Conservation (phyloP, 495 filamentous ascomycete genomes). For the Aspergillus carlsbadensis region DNA sequence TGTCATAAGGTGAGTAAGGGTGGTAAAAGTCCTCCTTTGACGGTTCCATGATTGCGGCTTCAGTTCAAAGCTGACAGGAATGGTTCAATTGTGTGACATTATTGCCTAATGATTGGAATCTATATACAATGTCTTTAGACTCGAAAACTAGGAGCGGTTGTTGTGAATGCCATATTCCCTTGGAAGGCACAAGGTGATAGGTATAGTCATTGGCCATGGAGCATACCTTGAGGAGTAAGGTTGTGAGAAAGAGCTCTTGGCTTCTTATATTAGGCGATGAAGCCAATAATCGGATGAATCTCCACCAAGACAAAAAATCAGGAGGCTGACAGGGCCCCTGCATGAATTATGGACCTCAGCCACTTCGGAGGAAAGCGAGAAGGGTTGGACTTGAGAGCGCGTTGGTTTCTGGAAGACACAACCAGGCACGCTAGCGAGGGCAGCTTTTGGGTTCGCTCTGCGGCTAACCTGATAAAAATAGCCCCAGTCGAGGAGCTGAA, state of each 20-base stretch:
- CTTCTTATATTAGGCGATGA: too few species aligned
- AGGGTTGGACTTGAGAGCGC: not conserved
- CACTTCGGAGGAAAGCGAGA: not conserved
- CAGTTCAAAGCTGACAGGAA: not conserved
- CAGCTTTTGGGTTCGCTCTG: not conserved
- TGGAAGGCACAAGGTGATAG: not conserved
- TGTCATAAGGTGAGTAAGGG: slow-evolving; percentile 86
- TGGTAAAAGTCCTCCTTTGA: slow-evolving; percentile 72
- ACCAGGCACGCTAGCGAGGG: not conserved
- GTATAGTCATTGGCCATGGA: not conserved
- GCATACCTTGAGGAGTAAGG: not conserved
- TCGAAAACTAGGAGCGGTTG: not conserved
- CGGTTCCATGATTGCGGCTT: slow-evolving; percentile 20
- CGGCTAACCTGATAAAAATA: slow-evolving; percentile 10
- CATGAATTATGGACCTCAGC: not conserved
- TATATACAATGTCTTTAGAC: not conserved
- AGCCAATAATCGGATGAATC: not conserved
- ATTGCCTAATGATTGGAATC: not conserved
- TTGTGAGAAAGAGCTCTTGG: too few species aligned
- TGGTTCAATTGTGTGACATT: not conserved
- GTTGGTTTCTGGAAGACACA: slow-evolving; percentile 2
- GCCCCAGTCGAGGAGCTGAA: not conserved
- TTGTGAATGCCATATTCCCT: not conserved
- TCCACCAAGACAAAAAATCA: not conserved
- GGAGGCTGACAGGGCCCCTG: not conserved